Percentiles rank a stretch among this genome's conserved stretches.
Evolutionary conservation across 306 rosid genomes (phyloP).

Genomic region (Carpinus viminea): DNA sequence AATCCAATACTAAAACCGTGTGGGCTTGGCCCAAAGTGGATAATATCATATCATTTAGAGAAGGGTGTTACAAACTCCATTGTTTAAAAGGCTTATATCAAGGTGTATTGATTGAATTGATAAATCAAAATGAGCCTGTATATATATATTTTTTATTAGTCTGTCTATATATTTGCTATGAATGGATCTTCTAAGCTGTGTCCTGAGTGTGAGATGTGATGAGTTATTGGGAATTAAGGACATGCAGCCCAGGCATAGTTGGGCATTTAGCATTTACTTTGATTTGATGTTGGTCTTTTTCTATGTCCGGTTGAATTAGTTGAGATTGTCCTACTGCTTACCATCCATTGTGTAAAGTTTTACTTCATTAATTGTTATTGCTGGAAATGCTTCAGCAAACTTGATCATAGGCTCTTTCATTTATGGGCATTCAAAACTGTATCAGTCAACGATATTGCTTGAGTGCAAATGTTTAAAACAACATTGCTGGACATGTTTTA

Average conservation of each 20-base stretch:
- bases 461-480: background rate
- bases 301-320: background rate
- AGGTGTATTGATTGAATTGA: background rate
- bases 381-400: background rate
- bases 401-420: background rate
- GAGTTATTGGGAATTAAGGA: background rate
- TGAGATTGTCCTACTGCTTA: background rate
- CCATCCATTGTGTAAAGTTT: background rate
- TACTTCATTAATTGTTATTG: background rate
- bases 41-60: too few species aligned
- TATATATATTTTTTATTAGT: too few species aligned
- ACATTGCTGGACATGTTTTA: background rate
- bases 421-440: background rate
- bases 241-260: background rate
- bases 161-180: background rate
- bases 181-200: background rate
- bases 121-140: background rate
- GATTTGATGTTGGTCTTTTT: constrained; percentile 33
- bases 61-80: too few species aligned
- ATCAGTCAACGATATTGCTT: background rate
- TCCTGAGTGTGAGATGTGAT: background rate
- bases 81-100: too few species aligned
- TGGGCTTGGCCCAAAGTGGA: too few species aligned
- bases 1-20: too few species aligned
- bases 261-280: constrained; percentile 36